Evolutionary conservation across 352 stramenopile genomes (phyloP).

Genomic region (Phytophthora pluvialis): DNA sequence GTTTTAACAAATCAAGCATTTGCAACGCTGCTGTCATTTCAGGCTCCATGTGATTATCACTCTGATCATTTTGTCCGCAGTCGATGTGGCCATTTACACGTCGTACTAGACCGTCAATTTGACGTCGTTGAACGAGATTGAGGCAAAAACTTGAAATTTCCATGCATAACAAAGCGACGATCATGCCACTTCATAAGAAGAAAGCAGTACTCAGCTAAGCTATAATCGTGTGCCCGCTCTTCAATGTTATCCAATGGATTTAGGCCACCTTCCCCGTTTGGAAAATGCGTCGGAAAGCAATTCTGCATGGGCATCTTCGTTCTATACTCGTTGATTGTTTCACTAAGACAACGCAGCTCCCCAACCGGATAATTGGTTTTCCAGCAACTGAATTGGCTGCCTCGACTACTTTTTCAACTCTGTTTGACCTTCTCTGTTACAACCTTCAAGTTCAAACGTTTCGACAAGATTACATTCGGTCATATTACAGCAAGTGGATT

Average conservation of each 20-base stretch:
- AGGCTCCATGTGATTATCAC: too few relatives aligned
- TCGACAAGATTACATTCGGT: background rate
- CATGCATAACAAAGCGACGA: conserved; percentile 8
- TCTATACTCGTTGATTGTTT: conserved; percentile 17
- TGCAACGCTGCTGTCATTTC: background rate
- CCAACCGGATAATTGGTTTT: background rate
- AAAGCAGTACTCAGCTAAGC: conserved; percentile 14
- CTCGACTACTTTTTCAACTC: conserved; percentile 1
- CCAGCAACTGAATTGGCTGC: background rate
- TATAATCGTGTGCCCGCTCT: background rate
- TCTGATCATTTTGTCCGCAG: background rate
- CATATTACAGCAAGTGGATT: too few relatives aligned
- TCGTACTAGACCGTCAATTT: conserved; percentile 15
- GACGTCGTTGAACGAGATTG: conserved; percentile 11
- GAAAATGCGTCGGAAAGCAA: conserved; percentile 16
- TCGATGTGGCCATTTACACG: background rate
- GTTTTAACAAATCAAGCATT: conserved; percentile 16
- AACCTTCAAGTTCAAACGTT: background rate
- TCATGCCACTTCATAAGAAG: conserved; percentile 28
- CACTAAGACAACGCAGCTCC: background rate
- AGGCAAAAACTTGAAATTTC: conserved; percentile 21
- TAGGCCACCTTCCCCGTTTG: background rate
- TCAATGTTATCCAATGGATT: background rate
- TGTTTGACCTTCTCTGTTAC: background rate
- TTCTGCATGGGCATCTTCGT: conserved; percentile 9